phyloP scores from a whole-genome alignment of 2,329 filamentous ascomycete species.

The Gliomastix tumulicola region DNA sequence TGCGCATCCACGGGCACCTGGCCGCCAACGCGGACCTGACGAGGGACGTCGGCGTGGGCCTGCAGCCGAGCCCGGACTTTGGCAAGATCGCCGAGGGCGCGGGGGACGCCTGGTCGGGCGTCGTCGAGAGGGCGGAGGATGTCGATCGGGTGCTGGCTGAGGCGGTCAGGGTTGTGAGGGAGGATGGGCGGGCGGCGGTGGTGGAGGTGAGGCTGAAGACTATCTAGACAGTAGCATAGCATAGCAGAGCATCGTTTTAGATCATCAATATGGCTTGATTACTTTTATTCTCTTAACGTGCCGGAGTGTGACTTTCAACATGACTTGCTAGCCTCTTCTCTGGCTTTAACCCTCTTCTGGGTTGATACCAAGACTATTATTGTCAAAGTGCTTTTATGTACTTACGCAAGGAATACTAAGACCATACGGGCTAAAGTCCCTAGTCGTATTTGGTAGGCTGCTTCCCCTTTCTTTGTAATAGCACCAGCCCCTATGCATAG shows the following conservation, averaged over 20 bases:
- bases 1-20: constrained; percentile 10
- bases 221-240: constrained; percentile 6
- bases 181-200: constrained; percentile 9
- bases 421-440: too few relatives aligned
- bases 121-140: constrained; percentile 6
- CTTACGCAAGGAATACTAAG: too few relatives aligned
- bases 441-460: too few relatives aligned
- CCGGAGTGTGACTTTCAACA: too few relatives aligned
- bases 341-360: too few relatives aligned
- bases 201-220: constrained; percentile 9
- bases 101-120: constrained; percentile 10
- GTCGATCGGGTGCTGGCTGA: constrained; percentile 8
- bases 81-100: constrained; percentile 13
- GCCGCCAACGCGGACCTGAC: constrained; percentile 5
- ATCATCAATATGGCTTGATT: constrained; percentile 4
- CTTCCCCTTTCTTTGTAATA: too few relatives aligned
- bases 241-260: too few relatives aligned
- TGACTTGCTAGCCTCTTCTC: too few relatives aligned
- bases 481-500: too few relatives aligned
- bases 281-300: too few relatives aligned
- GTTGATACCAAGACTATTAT: too few relatives aligned
- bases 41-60: constrained; percentile 7
- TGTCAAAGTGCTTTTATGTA: too few relatives aligned
- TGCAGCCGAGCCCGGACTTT: constrained; percentile 10
- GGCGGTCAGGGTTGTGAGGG: constrained; percentile 8